Conservation (phyloP, 2,329 filamentous ascomycete genomes). For the Blastomyces gilchristii region DNA sequence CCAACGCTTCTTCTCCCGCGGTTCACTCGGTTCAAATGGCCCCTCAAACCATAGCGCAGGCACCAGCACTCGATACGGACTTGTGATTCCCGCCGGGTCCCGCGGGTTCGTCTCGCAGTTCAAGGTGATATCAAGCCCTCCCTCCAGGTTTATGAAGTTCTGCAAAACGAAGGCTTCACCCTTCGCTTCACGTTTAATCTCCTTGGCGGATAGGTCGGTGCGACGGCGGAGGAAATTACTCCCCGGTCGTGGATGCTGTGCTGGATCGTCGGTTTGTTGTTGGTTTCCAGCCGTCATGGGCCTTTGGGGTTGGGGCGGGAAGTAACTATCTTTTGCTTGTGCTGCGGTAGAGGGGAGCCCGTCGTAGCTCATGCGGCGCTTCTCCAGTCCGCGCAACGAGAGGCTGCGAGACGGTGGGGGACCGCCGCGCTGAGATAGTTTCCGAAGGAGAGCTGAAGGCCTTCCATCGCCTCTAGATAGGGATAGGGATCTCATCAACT, state of each 20-base stretch:
- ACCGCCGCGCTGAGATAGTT: slow-evolving; percentile 37
- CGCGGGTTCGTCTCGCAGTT: slow-evolving; percentile 81
- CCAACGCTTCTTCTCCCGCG: slow-evolving; percentile 31
- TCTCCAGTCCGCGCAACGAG: slow-evolving; percentile 16
- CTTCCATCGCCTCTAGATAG: slow-evolving; percentile 47
- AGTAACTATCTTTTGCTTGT: slow-evolving; percentile 27
- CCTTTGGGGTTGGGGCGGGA: slow-evolving; percentile 18
- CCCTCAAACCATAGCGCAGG: slow-evolving; percentile 57
- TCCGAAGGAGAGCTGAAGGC: slow-evolving; percentile 33
- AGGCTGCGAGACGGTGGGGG: slow-evolving; percentile 34
- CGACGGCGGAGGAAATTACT: slow-evolving; percentile 56
- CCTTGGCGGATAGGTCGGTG: slow-evolving; percentile 56
- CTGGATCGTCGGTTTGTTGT: slow-evolving; percentile 11
- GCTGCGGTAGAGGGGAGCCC: slow-evolving; percentile 19
- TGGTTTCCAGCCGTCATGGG: slow-evolving; percentile 6
- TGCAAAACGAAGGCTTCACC: slow-evolving; percentile 40
- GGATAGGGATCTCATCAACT: slow-evolving; percentile 50
- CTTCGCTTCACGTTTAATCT: slow-evolving; percentile 48
- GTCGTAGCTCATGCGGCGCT: slow-evolving; percentile 30
- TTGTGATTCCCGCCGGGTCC: slow-evolving; percentile 79
- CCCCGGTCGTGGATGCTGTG: slow-evolving; percentile 24
- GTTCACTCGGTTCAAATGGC: slow-evolving; percentile 28
- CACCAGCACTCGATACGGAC: slow-evolving; percentile 76
- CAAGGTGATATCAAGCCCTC: slow-evolving; percentile 73
- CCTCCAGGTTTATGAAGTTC: slow-evolving; percentile 61